phyloP scores from a whole-genome alignment of 192 early-diverging fungal genomes.

The Backusella morwellensis region DNA sequence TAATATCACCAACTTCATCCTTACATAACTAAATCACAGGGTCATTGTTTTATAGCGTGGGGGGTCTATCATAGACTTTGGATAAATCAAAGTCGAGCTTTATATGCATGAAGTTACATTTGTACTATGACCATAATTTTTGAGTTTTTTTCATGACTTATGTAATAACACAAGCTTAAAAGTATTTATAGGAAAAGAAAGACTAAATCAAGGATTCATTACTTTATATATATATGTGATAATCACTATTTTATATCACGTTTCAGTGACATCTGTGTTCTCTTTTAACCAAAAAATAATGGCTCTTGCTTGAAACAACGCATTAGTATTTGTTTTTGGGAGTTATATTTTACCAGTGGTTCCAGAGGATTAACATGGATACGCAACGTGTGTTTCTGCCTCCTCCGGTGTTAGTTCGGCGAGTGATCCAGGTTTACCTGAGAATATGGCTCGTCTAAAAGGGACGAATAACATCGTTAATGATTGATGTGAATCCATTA shows the following conservation, averaged over 20 bases:
- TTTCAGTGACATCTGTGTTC: no score
- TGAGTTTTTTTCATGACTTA: background rate
- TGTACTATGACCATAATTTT: background rate
- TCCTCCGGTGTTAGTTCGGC: slow-evolving; percentile 28
- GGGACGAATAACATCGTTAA: slow-evolving; percentile 26
- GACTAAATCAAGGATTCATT: background rate
- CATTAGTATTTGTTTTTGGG: slow-evolving; percentile 7
- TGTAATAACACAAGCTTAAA: background rate
- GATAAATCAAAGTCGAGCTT: background rate
- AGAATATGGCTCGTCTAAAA: slow-evolving; percentile 16
- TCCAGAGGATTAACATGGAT: slow-evolving; percentile 24
- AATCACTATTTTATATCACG: no score
- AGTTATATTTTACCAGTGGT: slow-evolving; percentile 26
- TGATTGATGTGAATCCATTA: no score
- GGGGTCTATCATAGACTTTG: background rate
- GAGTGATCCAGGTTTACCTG: slow-evolving; percentile 2
- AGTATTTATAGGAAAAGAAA: background rate
- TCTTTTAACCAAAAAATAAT: no score
- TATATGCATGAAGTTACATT: background rate
- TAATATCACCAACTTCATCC: background rate
- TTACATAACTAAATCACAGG: background rate
- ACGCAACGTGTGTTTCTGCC: slow-evolving; percentile 15
- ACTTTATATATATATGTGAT: background rate
- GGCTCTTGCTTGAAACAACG: background rate
- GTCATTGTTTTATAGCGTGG: background rate